phyloP scores from a whole-genome alignment of 352 stramenopile genomes.

The Pythium folliculosum region DNA sequence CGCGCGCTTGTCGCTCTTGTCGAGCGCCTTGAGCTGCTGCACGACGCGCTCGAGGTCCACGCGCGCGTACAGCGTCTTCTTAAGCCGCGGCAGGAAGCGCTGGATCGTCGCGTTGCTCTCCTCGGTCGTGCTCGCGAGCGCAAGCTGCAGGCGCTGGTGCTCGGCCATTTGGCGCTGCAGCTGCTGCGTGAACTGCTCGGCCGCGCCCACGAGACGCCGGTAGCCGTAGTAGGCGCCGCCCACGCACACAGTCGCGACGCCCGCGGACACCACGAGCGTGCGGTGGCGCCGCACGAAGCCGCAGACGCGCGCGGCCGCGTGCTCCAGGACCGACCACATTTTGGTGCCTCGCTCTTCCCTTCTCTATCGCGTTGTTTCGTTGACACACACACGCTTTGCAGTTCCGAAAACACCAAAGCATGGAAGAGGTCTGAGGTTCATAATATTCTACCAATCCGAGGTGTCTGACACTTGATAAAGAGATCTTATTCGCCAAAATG shows the following conservation, averaged over 20 bases:
- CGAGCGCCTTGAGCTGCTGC: constrained; percentile 67
- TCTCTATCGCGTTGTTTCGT: constrained; percentile 7
- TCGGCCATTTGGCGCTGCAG: constrained; percentile 73
- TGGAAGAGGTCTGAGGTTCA: too few species aligned
- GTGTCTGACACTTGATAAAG: too few species aligned
- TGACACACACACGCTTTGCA: constrained; percentile 13
- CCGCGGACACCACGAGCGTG: constrained; percentile 54
- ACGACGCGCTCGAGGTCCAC: constrained; percentile 75
- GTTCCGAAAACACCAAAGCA: not conserved
- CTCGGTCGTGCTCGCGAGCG: constrained; percentile 68
- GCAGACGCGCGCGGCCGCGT: constrained; percentile 49
- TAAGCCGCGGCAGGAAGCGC: constrained; percentile 70
- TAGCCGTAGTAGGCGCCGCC: constrained; percentile 73
- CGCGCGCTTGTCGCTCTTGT: constrained; percentile 59
- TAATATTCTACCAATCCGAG: too few species aligned
- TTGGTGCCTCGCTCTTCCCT: not conserved
- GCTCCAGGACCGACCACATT: constrained; percentile 77
- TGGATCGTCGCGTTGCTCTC: constrained; percentile 76
- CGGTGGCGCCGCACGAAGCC: constrained; percentile 73
- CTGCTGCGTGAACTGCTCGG: constrained; percentile 69
- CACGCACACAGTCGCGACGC: constrained; percentile 49
- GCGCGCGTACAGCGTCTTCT: constrained; percentile 57
- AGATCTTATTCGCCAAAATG: too few species aligned
- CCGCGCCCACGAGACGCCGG: constrained; percentile 59
- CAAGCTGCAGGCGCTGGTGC: constrained; percentile 74